Conservation (phyloP, 2,329 filamentous ascomycete species). For the Cladosporium sp. region DNA sequence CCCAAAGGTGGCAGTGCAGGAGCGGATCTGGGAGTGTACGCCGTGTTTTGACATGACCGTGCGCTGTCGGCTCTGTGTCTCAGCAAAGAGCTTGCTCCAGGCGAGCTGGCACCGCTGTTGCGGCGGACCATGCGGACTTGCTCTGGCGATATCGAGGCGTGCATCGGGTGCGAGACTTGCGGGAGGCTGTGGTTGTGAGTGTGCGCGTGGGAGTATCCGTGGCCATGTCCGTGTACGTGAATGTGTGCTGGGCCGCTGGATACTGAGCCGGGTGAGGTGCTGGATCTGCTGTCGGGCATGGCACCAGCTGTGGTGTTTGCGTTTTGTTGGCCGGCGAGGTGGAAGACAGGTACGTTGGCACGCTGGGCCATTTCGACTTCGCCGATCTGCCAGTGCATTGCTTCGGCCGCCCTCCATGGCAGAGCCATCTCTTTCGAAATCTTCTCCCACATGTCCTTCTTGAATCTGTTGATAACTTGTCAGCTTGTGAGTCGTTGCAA, state of each 20-base stretch:
- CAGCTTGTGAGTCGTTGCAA: constrained; percentile 11
- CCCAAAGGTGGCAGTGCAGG: constrained; percentile 32
- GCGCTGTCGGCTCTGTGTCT: constrained; percentile 38
- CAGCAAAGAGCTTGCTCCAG: constrained; percentile 25
- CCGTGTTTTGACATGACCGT: constrained; percentile 30
- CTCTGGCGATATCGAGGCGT: constrained; percentile 31
- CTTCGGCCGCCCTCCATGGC: constrained; percentile 92
- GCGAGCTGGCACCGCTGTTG: constrained; percentile 31
- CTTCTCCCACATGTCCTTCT: constrained; percentile 96
- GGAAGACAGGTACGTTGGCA: constrained; percentile 85
- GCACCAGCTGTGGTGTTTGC: constrained; percentile 24
- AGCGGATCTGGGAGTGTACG: constrained; percentile 25
- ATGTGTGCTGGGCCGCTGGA: constrained; percentile 5
- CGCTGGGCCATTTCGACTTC: constrained; percentile 91
- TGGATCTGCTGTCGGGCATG: constrained; percentile 28
- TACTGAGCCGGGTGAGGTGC: constrained; percentile 33
- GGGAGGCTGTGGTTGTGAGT: constrained; percentile 39
- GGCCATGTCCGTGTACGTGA: constrained; percentile 24
- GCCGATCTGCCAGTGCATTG: constrained; percentile 97
- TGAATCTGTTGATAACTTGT: constrained; percentile 68
- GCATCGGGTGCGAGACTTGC: constrained; percentile 32
- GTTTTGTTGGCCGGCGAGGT: constrained; percentile 45
- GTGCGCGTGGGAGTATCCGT: constrained; percentile 29
- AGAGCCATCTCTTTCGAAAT: constrained; percentile 93
- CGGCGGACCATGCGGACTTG: constrained; percentile 33